Evolutionary conservation across 2,329 filamentous ascomycete species (phyloP), one percentile per base, ranked within the genome.

Genomic region (Colletotrichum horii): DNA sequence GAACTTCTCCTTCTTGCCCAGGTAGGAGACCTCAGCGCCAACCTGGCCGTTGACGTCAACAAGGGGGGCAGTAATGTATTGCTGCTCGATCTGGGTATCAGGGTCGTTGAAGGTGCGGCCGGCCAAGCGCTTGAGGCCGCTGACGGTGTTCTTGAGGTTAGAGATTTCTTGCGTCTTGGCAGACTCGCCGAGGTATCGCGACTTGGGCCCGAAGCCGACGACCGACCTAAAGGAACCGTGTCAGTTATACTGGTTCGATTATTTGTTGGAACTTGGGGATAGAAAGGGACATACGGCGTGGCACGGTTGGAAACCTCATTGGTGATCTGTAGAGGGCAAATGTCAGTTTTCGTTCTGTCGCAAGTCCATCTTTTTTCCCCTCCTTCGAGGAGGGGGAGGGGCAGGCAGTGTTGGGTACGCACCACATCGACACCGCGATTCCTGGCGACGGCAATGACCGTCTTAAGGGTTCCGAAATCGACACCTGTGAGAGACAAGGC

Each of bases 351-450:
- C 28, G 22, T 62, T 61, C 61, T 24, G 30, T 60, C 52, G 74
- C 69, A 65, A 60, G 12, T 73, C 12, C 26, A 43, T 62, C n/a
- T 22, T 28, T 68, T 73, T 62, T 66, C 66, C 22, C 16, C 38
- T 48, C n/a, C 16, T 69, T 69, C 34, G 8, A 12, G 34, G 65
- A 68, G 70, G 69, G 70, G 34, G 36, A 70, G 70, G 78, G 65
- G 34, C 38, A 66, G 65, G 43, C n/a, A 69, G 68, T 76, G 78
- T 75, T 77, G 78, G 79, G 80, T 84, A 97, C 96, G 84, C 91
- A 98, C 96, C 85, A 99, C 97, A 90, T 99, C 97, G 86, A 99
- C 97, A 89, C 97, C 97, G 86, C 97, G 96, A 88, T 98, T 98
- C 86, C 97, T 93, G 84, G 97, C 97, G 87, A 98, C 96, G 85